These are phyloP conservation scores for Didymella pinodella DNA, from an alignment of 2,329 filamentous ascomycete genomes.

Conservation along the genomic window DNA sequence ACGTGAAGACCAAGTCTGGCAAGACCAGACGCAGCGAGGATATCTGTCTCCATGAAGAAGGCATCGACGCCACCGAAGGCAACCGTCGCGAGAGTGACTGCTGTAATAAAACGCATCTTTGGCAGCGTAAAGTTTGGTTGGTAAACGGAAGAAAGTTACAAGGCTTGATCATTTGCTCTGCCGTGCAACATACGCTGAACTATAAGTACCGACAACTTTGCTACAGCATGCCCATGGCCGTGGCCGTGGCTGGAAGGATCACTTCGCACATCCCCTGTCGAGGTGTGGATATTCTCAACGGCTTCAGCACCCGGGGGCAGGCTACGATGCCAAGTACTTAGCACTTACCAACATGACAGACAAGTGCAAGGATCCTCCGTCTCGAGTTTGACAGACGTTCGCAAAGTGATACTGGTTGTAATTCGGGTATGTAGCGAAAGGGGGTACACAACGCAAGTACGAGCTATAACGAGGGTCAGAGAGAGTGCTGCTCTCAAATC, in stretches of 20 bases:
- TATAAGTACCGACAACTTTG: neutral
- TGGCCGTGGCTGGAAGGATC: neutral
- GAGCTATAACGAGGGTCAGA: neutral
- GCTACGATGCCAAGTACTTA: neutral
- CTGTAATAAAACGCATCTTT: neutral
- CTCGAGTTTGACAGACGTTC: neutral
- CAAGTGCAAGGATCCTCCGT: neutral
- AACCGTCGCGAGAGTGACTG: neutral
- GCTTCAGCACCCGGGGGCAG: neutral
- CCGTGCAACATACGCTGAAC: neutral
- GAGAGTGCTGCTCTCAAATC: neutral
- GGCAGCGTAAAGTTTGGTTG: neutral
- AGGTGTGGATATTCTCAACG: neutral
- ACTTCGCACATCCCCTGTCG: neutral
- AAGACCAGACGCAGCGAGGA: conserved; percentile 45
- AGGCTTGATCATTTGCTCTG: neutral
- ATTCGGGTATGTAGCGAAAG: neutral
- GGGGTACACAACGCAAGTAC: neutral
- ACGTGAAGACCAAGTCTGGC: conserved; percentile 46
- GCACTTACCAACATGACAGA: neutral
- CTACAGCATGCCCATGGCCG: neutral
- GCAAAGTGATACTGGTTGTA: neutral
- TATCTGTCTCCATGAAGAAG: conserved; percentile 38
- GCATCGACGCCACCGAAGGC: neutral
- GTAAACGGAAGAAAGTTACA: neutral